Conservation (phyloP, 1,284 basidiomycete genomes). For the Tilletia horrida region DNA sequence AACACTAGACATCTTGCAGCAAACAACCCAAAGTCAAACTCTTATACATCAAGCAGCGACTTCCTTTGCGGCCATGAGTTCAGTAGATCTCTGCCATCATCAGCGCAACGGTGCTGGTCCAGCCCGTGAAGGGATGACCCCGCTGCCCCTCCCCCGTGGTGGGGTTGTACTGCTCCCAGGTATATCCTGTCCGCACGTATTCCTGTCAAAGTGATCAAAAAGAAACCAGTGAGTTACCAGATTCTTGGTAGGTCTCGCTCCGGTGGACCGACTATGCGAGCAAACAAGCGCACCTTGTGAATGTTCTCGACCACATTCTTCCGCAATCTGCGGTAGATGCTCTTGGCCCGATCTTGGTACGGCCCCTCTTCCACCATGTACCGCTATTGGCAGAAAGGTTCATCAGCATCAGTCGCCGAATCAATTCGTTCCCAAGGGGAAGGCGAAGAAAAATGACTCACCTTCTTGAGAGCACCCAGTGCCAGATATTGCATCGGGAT, state of each 20-base stretch:
- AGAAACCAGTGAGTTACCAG: constrained; percentile 23
- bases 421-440: too few relatives aligned
- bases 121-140: constrained; percentile 60
- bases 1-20: too few relatives aligned
- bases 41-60: too few relatives aligned
- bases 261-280: too few relatives aligned
- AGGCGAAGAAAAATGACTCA: constrained; percentile 47
- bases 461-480: constrained; percentile 72
- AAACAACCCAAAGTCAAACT: too few relatives aligned
- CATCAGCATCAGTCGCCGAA: too few relatives aligned
- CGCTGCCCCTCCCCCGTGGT: constrained; percentile 74
- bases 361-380: constrained; percentile 78
- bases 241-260: too few relatives aligned
- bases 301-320: constrained; percentile 81
- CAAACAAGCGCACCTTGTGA: constrained; percentile 63
- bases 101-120: constrained; percentile 47
- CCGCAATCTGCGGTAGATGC: constrained; percentile 75
- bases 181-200: constrained; percentile 83
- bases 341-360: constrained; percentile 67
- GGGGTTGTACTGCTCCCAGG: constrained; percentile 93
- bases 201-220: constrained; percentile 67
- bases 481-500: constrained; percentile 92
- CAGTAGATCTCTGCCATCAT: constrained; percentile 52
- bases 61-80: too few relatives aligned
- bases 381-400: constrained; percentile 59